A percentile compares a stretch with the other conserved stretches of the same genome.
phyloP scores from a whole-genome alignment of 805 yeast species.

The Tetrapisispora iriomotensis region DNA sequence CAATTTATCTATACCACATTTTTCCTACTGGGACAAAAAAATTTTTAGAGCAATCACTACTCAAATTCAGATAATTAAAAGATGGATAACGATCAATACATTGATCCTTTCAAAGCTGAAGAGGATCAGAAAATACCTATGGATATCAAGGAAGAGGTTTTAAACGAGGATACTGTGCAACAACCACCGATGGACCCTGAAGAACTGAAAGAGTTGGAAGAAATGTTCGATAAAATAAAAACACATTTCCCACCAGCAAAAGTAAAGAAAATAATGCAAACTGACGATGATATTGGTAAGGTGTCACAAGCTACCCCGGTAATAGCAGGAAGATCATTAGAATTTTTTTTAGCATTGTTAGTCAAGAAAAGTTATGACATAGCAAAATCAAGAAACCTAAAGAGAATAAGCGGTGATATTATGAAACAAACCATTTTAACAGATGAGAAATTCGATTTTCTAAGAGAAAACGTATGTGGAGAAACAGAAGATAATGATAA shows the following conservation, averaged over 20 bases:
- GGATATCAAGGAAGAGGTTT: no score
- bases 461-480: conserved; percentile 48
- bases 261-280: conserved; percentile 92
- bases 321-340: conserved; percentile 93
- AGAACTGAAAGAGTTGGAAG: conserved; percentile 8
- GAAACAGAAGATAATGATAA: conserved; percentile 9
- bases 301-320: conserved; percentile 98
- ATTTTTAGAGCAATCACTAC: no score
- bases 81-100: no score
- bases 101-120: no score
- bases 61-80: no score
- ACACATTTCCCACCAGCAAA: conserved; percentile 90
- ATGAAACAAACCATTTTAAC: conserved; percentile 72
- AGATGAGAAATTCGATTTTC: conserved; percentile 88
- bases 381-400: conserved; percentile 64
- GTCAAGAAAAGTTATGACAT: conserved; percentile 76
- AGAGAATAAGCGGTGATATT: conserved; percentile 74
- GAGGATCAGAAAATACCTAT: no score
- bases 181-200: no score
- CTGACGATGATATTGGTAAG: conserved; percentile 96
- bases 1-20: no score
- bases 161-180: no score
- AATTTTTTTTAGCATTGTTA: conserved; percentile 79
- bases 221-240: conserved; percentile 39
- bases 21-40: no score